phyloP scores from a whole-genome alignment of 305 asterid species.

The Nicotiana rustica region DNA sequence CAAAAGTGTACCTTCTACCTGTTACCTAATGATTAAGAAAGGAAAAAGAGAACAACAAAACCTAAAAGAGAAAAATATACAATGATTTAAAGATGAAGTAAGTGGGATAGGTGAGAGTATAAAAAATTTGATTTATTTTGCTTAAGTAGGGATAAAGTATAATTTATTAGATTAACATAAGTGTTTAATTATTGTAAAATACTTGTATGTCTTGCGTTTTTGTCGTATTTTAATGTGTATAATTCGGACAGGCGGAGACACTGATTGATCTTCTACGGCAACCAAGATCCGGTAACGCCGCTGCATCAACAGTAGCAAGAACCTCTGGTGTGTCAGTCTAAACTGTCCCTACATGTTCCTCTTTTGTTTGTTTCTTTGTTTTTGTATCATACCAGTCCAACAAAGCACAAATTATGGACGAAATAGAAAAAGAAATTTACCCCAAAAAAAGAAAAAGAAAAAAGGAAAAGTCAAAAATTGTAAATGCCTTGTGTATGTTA shows the following conservation, averaged over 20 bases:
- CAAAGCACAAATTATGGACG: constrained; percentile 23
- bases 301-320: constrained; percentile 44
- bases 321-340: constrained; percentile 57
- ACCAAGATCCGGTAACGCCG: constrained; percentile 76
- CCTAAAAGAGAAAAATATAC: background rate
- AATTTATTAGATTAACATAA: constrained; percentile 17
- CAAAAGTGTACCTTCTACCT: constrained; percentile 18
- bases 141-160: constrained; percentile 19
- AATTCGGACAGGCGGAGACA: constrained; percentile 70
- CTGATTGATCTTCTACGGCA: constrained; percentile 82
- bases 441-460: background rate
- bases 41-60: constrained; percentile 8
- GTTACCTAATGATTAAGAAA: constrained; percentile 7
- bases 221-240: constrained; percentile 34
- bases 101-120: constrained; percentile 13
- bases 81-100: constrained; percentile 3
- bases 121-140: background rate
- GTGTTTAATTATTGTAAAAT: background rate
- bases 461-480: background rate
- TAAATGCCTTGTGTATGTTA: constrained; percentile 13
- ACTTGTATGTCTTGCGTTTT: constrained; percentile 27
- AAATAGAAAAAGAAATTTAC: background rate
- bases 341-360: constrained; percentile 45
- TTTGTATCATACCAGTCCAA: constrained; percentile 20
- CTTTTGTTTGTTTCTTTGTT: background rate